Percentiles rank a stretch among this genome's conserved stretches.
phyloP scores from a whole-genome alignment of 2,329 filamentous ascomycete genomes.

The Fusarium sp. region DNA sequence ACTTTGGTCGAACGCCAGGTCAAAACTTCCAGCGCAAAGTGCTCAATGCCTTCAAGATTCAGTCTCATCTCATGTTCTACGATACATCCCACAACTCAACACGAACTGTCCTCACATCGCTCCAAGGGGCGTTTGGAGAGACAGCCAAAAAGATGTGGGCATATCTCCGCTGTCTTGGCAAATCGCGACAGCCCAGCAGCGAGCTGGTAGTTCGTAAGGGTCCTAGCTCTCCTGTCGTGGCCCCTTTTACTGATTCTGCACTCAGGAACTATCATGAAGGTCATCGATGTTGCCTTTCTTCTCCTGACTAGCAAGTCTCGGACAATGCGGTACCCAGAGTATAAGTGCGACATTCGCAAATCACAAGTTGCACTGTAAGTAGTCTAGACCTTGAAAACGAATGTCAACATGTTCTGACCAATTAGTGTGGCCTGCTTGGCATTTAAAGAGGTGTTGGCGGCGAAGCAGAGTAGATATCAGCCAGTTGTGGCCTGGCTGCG shows the following conservation, averaged over 20 bases:
- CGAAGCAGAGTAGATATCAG: constrained; percentile 77
- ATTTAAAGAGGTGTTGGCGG: constrained; percentile 74
- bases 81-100: constrained; percentile 83
- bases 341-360: constrained; percentile 70
- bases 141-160: constrained; percentile 81
- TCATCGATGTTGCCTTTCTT: constrained; percentile 73
- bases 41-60: constrained; percentile 82
- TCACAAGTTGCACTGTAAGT: constrained; percentile 72
- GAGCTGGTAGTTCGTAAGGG: constrained; percentile 73
- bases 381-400: neutral
- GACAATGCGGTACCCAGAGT: constrained; percentile 59
- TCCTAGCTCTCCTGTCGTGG: too few relatives aligned
- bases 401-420: neutral
- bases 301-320: constrained; percentile 70
- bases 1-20: constrained; percentile 78
- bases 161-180: constrained; percentile 70
- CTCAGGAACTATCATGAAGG: constrained; percentile 72
- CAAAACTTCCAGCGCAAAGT: constrained; percentile 84
- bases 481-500: constrained; percentile 77
- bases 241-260: neutral
- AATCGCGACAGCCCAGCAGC: constrained; percentile 65
- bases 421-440: constrained; percentile 75
- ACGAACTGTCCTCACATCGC: constrained; percentile 76
- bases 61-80: constrained; percentile 86
- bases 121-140: constrained; percentile 80